Evolutionary conservation across 805 yeast species (phyloP).

Genomic region (Danielia reshetovae): DNA sequence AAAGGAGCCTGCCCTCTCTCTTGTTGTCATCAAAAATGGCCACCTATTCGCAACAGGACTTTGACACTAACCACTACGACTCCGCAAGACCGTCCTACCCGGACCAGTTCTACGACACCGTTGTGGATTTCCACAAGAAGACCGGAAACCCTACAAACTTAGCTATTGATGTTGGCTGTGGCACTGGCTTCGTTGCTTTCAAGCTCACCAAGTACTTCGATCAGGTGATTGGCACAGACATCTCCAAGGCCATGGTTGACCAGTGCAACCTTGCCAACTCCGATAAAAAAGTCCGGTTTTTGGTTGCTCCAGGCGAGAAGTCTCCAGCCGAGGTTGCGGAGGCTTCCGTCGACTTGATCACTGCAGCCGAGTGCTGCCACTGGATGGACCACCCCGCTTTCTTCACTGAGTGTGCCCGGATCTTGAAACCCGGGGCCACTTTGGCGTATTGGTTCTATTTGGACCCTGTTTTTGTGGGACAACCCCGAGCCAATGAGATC

Average conservation of each 20-base stretch:
- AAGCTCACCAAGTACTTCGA: constrained; percentile 44
- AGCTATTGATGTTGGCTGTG: constrained; percentile 76
- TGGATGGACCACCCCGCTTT: constrained; percentile 66
- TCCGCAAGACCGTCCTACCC: constrained; percentile 69
- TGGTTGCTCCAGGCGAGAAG: constrained; percentile 23
- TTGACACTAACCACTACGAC: constrained; percentile 51
- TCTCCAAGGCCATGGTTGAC: constrained; percentile 52
- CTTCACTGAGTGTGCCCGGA: constrained; percentile 45
- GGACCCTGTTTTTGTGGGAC: constrained; percentile 59
- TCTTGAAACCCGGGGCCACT: constrained; percentile 60
- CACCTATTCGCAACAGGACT: constrained; percentile 52
- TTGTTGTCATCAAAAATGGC: constrained; percentile 43
- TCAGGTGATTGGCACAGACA: constrained; percentile 60
- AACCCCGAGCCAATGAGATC: constrained; percentile 52
- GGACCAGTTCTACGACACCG: constrained; percentile 37
- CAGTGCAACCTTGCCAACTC: constrained; percentile 20
- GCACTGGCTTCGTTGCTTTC: constrained; percentile 71
- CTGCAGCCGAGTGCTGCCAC: constrained; percentile 85
- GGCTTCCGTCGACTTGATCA: constrained; percentile 53
- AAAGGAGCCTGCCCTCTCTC: not conserved
- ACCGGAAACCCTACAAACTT: constrained; percentile 18
- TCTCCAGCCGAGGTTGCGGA: constrained; percentile 18
- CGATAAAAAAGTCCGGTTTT: constrained; percentile 16
- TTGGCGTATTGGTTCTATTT: constrained; percentile 77
- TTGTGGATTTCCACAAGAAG: constrained; percentile 40